phyloP scores from a whole-genome alignment of 306 rosid species.

The Vigna trinervia region DNA sequence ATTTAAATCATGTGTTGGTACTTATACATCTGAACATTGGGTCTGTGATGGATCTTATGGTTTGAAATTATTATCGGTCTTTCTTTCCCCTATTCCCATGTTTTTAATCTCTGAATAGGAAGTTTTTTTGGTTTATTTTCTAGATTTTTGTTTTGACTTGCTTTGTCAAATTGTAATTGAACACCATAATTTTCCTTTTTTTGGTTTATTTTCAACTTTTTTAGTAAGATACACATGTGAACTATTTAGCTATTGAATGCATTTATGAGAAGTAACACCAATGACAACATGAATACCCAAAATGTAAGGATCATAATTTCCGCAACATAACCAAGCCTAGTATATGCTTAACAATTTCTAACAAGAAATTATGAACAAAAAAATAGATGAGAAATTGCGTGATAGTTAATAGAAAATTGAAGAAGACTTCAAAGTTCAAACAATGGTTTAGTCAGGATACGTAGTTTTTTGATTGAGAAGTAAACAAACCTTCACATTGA shows the following conservation, averaged over 20 bases:
- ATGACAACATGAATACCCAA: not conserved
- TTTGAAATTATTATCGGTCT: slow-evolving; percentile 29
- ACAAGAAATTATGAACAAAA: not conserved
- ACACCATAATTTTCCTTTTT: slow-evolving; percentile 26
- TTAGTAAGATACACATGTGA: no score
- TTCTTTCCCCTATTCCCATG: slow-evolving; percentile 13
- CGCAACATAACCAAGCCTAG: not conserved
- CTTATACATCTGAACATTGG: slow-evolving; percentile 36
- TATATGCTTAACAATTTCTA: slow-evolving; percentile 10
- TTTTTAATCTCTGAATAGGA: slow-evolving; percentile 44
- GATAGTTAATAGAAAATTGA: no score
- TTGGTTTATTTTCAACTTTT: no score
- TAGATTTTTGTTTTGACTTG: slow-evolving; percentile 36
- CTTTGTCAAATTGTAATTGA: slow-evolving; percentile 37
- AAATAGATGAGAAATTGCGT: not conserved
- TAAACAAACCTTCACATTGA: slow-evolving; percentile 83
- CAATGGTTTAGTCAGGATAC: not conserved
- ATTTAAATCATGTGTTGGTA: slow-evolving; percentile 18
- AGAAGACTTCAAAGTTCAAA: no score
- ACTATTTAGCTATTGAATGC: not conserved
- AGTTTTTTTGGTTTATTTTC: slow-evolving; percentile 25
- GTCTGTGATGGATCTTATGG: slow-evolving; percentile 51
- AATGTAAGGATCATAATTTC: not conserved
- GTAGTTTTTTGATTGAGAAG: slow-evolving; percentile 20
- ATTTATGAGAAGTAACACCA: slow-evolving; percentile 5